These are phyloP conservation scores for Dendrobium catenatum DNA, from an alignment of 106 monocot genomes.

Conservation along the genomic window DNA sequence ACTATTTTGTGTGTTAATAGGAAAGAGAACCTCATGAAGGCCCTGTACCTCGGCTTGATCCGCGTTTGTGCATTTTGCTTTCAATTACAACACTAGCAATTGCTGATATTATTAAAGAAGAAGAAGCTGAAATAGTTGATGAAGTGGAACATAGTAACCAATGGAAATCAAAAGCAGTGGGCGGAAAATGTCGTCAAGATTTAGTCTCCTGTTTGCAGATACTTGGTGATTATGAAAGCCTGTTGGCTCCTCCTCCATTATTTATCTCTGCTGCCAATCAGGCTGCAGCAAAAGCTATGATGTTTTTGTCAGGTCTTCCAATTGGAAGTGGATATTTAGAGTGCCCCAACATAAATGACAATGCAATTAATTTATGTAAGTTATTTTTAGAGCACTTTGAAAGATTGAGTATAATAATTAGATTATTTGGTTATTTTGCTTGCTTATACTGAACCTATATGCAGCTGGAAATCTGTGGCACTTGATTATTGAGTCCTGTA, in stretches of 20 bases:
- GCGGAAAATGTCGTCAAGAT: slow-evolving; percentile 43
- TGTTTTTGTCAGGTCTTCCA: slow-evolving; percentile 64
- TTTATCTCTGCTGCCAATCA: slow-evolving; percentile 70
- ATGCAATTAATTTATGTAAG: slow-evolving; percentile 34
- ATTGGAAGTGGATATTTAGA: slow-evolving; percentile 61
- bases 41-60: slow-evolving; percentile 84
- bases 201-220: slow-evolving; percentile 67
- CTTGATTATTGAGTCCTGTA: slow-evolving; percentile 97
- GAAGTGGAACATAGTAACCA: slow-evolving; percentile 19
- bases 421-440: not conserved
- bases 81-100: slow-evolving; percentile 76
- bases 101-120: slow-evolving; percentile 71
- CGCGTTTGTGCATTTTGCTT: slow-evolving; percentile 76
- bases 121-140: slow-evolving; percentile 30
- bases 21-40: slow-evolving; percentile 96
- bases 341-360: slow-evolving; percentile 40
- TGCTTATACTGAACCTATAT: slow-evolving; percentile 10
- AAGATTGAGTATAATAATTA: not conserved
- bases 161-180: slow-evolving; percentile 37
- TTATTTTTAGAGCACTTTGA: slow-evolving; percentile 2
- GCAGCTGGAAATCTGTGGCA: slow-evolving; percentile 96
- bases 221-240: slow-evolving; percentile 72
- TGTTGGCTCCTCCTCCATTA: slow-evolving; percentile 73
- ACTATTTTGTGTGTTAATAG: slow-evolving; percentile 19
- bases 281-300: slow-evolving; percentile 89